These are phyloP conservation scores for Phytophthora podocarpi DNA, from an alignment of 352 stramenopile genomes.

Conservation along the genomic window DNA sequence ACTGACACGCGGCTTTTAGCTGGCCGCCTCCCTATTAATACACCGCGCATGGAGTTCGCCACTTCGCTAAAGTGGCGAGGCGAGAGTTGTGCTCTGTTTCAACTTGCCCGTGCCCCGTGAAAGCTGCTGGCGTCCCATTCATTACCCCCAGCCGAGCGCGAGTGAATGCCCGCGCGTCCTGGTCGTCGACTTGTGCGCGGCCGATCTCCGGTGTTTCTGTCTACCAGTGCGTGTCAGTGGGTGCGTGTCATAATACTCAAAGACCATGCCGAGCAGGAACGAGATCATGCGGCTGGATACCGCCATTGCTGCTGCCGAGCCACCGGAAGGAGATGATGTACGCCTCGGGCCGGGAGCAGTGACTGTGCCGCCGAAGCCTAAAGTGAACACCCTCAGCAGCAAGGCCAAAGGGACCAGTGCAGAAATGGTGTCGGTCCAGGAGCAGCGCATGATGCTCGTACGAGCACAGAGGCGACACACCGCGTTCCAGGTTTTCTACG, in stretches of 20 bases:
- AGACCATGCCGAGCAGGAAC: slow-evolving; percentile 57
- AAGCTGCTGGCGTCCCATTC: slow-evolving; percentile 1
- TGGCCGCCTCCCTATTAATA: slow-evolving; percentile 28
- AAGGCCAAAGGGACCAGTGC: slow-evolving; percentile 38
- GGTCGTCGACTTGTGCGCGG: slow-evolving; percentile 11
- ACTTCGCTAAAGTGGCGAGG: slow-evolving; percentile 11
- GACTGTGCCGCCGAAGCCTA: slow-evolving; percentile 6
- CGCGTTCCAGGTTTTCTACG: slow-evolving; percentile 76
- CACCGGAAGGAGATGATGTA: slow-evolving; percentile 5
- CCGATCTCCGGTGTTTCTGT: slow-evolving; percentile 12
- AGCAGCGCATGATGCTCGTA: slow-evolving; percentile 60
- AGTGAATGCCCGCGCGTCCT: slow-evolving; percentile 28
- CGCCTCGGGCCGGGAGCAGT: slow-evolving; percentile 17
- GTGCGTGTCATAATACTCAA: too few relatives aligned
- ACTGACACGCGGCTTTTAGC: slow-evolving; percentile 8
- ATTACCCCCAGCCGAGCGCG: slow-evolving; percentile 6
- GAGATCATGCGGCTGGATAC: slow-evolving; percentile 62
- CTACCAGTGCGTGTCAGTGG: slow-evolving; percentile 8
- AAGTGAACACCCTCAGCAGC: slow-evolving; percentile 17
- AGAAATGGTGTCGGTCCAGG: slow-evolving; percentile 49
- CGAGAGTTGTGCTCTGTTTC: too few relatives aligned
- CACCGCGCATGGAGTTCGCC: slow-evolving; percentile 11
- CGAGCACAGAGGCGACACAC: slow-evolving; percentile 49
- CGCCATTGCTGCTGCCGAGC: neutral
- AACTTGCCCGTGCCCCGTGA: neutral